Evolutionary conservation across 805 yeast genomes (phyloP).

Genomic region (Clavispora phyllophila): DNA sequence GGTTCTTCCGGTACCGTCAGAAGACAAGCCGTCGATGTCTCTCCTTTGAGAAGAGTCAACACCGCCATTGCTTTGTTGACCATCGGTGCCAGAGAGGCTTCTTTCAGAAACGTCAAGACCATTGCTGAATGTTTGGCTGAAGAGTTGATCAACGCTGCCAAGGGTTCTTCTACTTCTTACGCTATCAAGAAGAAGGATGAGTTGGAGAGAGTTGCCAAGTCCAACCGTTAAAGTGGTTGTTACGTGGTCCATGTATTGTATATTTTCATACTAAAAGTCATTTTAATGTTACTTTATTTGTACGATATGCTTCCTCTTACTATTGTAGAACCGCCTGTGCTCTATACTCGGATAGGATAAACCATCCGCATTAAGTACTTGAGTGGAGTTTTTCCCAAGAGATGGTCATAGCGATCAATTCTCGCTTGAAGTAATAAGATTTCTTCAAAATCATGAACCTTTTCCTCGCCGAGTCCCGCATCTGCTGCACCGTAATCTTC

Average conservation of each 20-base stretch:
- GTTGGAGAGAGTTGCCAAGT: slow-evolving; percentile 99
- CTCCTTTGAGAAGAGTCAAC: slow-evolving; percentile 99
- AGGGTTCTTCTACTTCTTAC: slow-evolving; percentile 99
- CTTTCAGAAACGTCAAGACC: slow-evolving; percentile 99
- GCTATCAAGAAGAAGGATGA: slow-evolving; percentile 99
- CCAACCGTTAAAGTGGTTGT: slow-evolving; percentile 84
- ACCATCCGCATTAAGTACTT: slow-evolving; percentile 9
- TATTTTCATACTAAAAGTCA: slow-evolving; percentile 19
- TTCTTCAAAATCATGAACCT: too few species aligned
- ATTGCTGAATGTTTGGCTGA: slow-evolving; percentile 99
- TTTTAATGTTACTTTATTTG: slow-evolving; percentile 5
- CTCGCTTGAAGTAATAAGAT: background rate
- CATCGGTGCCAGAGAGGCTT: slow-evolving; percentile 99
- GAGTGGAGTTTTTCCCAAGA: slow-evolving; percentile 4
- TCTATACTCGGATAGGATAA: slow-evolving; percentile 15
- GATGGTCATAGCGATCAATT: slow-evolving; percentile 10
- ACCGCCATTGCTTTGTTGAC: slow-evolving; percentile 97
- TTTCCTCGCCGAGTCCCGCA: background rate
- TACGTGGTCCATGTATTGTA: slow-evolving; percentile 13
- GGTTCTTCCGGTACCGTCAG: slow-evolving; percentile 99
- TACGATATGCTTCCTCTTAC: too few species aligned
- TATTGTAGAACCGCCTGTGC: too few species aligned
- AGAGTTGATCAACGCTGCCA: slow-evolving; percentile 99
- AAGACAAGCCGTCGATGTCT: slow-evolving; percentile 99
- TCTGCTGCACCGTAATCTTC: too few species aligned